Evolutionary conservation across 345 rosid genomes (phyloP).

Genomic region (Zanthoxylum bungeanum): DNA sequence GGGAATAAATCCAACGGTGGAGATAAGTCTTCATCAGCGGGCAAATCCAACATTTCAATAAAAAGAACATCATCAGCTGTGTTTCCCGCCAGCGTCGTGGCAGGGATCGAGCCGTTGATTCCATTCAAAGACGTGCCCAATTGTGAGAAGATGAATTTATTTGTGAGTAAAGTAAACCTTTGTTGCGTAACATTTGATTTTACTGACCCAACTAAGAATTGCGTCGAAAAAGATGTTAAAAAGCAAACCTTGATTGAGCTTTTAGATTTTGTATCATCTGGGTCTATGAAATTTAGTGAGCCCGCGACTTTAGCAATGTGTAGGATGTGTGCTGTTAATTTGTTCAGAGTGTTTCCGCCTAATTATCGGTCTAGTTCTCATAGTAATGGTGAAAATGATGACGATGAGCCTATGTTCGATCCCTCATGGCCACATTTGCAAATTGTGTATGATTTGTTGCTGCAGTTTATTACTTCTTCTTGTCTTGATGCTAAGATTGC

Average conservation of each 20-base stretch:
- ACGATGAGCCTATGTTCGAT: too few relatives aligned
- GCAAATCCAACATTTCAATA: slow-evolving; percentile 35
- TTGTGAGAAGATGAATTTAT: slow-evolving; percentile 69
- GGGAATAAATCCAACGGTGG: slow-evolving; percentile 37
- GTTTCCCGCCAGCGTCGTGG: slow-evolving; percentile 66
- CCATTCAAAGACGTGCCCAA: slow-evolving; percentile 71
- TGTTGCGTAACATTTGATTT: too few relatives aligned
- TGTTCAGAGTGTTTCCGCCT: slow-evolving; percentile 72
- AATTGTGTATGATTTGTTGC: too few relatives aligned
- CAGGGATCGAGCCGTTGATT: slow-evolving; percentile 77
- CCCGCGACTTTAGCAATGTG: slow-evolving; percentile 72
- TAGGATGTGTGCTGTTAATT: slow-evolving; percentile 78
- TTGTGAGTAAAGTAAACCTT: slow-evolving; percentile 76
- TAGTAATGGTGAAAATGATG: too few relatives aligned
- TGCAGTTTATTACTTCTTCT: too few relatives aligned
- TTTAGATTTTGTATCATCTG: too few relatives aligned
- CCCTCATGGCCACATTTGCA: too few relatives aligned
- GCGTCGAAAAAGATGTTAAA: slow-evolving; percentile 71
- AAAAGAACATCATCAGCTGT: slow-evolving; percentile 71
- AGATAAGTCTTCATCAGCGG: slow-evolving; percentile 29
- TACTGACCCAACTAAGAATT: slow-evolving; percentile 64
- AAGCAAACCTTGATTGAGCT: slow-evolving; percentile 71
- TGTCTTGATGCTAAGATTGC: too few relatives aligned
- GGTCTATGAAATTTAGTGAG: slow-evolving; percentile 64
- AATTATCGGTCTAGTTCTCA: slow-evolving; percentile 42